Evolutionary conservation across 768 basidiomycete species (phyloP), one percentile per base, ranked within the genome.

Genomic region (Tricholoma terreum): DNA sequence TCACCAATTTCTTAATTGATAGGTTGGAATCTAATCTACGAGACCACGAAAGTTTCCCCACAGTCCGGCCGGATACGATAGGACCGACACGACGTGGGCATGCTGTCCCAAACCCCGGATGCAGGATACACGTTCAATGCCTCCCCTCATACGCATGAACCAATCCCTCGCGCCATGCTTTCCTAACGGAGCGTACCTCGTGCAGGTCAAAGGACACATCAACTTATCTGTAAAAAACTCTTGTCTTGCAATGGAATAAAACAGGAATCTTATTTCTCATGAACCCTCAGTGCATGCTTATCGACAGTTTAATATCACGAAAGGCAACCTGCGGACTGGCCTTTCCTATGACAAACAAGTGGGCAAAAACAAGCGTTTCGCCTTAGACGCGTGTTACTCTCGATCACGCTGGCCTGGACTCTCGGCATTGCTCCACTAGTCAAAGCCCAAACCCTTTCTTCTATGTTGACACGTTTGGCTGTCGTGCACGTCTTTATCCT

Each of bases 401-500:
- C 84, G 86, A 90, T 89, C 86, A 80, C 68, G 70, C 75, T 77
- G 77, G 77, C 77, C 80, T 77, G 75, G 76, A 76, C 66, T 76
- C 77, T 77, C 71, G 75, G 75, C 74, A 77, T 79, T 80, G 78
- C 85, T 87, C 87, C 86, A 90, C 86, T 78, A 75, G 75, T 80
- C 82, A 83, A 81, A 73, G 71, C 77, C 77, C 75, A 76, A 79
- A 80, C 73, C 77, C 78, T 82, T 78, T 71, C 83, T 87, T 86
- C 84, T 83, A 73, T 69, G 74, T 72, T 74, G 77, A 80, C 88
- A 90, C 86, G 87, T 89, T 86, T 76, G 46, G 46, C 77, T 80
- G 75, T 80, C 78, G 76, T 78, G 81, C 80, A 83, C 83, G 81
- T 75, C 80, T 83, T 84, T 84, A 83, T 87, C 82, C 80, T 73